Conservation (phyloP, 2,329 filamentous ascomycete genomes). For the Trichoderma sp. region DNA sequence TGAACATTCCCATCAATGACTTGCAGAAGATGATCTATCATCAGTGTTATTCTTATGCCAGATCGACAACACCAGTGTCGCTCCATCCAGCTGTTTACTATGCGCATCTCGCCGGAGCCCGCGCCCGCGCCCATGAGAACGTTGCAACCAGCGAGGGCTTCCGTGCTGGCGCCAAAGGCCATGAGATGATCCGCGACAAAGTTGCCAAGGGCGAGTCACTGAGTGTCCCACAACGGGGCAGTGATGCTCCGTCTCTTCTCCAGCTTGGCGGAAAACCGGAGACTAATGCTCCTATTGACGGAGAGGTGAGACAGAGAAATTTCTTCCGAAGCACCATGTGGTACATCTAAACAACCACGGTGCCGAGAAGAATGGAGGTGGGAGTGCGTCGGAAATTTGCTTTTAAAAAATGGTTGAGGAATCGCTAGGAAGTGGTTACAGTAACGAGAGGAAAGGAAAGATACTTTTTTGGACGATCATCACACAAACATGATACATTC, state of each 20-base stretch:
- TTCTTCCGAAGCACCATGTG: slow-evolving; percentile 44
- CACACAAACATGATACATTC: not conserved
- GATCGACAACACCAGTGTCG: slow-evolving; percentile 90
- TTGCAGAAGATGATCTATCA: slow-evolving; percentile 90
- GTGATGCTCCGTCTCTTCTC: slow-evolving; percentile 33
- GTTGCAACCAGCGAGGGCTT: slow-evolving; percentile 44
- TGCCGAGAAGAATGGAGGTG: not conserved
- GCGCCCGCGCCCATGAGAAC: slow-evolving; percentile 72
- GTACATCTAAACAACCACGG: slow-evolving; percentile 37
- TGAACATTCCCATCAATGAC: slow-evolving; percentile 61
- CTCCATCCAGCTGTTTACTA: slow-evolving; percentile 92
- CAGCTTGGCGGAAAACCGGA: slow-evolving; percentile 30
- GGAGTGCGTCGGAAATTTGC: not conserved
- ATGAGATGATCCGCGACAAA: slow-evolving; percentile 38
- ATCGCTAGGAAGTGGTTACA: not conserved
- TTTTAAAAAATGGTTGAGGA: not conserved
- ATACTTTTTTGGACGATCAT: not conserved
- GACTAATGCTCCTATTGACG: slow-evolving; percentile 25
- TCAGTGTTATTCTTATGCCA: slow-evolving; percentile 88
- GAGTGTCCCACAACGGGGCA: slow-evolving; percentile 23
- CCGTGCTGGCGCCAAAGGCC: slow-evolving; percentile 43
- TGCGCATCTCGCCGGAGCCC: slow-evolving; percentile 81
- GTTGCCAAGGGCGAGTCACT: slow-evolving; percentile 39
- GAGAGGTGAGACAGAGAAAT: slow-evolving; percentile 33
- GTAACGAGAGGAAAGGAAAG: not conserved